Evolutionary conservation across 495 filamentous ascomycete genomes (phyloP), one percentile per base, ranked within the genome.

Genomic region (Penicillium herquei): DNA sequence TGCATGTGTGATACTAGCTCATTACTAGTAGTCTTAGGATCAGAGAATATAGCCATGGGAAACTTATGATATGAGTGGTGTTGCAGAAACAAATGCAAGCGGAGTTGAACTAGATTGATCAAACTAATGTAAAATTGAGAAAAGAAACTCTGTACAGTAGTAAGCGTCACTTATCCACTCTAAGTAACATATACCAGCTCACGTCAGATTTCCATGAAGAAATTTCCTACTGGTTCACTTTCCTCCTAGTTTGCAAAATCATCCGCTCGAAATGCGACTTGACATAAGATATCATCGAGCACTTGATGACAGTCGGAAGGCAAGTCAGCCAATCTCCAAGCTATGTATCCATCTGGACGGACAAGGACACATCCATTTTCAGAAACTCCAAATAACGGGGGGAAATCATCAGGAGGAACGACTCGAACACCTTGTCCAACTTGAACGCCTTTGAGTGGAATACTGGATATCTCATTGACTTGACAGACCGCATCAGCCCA

Each of bases 311-410:
- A 26, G 7, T 64, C 34, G 1, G n/a, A n/a, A 0, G 58, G 56
- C 12, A 59, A 2, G 16, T 58, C 47, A 4, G 39, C 43, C 37
- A 46, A 37, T 16, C 58, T 63, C 68, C 68, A 71, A 5, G 68
- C 58, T 49, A 71, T 56, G 57, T 69, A 69, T 12, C 68, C 66
- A 54, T 71, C 66, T 1, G 68, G 68, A 3, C 68, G 56, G 50
- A 69, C 37, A 7, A 71, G 58, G 42, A 39, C 49, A 12, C 64
- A 66, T 3, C 68, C 68, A 11, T 16, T 60, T 0, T 26, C 14
- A n/a, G 57, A 61, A 11, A 70, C 40, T 0, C 58, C 59, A 21
- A 68, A 52, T 3, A 46, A 18, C 13, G 30, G 8, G 26, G 51
- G 39, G 47, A 66, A 62, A 7, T 57, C 55, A 13, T 21, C 39